Evolutionary conservation across 257 asterid species (phyloP), one percentile per base, ranked within the genome.

Genomic region (Osmanthus fragrans): DNA sequence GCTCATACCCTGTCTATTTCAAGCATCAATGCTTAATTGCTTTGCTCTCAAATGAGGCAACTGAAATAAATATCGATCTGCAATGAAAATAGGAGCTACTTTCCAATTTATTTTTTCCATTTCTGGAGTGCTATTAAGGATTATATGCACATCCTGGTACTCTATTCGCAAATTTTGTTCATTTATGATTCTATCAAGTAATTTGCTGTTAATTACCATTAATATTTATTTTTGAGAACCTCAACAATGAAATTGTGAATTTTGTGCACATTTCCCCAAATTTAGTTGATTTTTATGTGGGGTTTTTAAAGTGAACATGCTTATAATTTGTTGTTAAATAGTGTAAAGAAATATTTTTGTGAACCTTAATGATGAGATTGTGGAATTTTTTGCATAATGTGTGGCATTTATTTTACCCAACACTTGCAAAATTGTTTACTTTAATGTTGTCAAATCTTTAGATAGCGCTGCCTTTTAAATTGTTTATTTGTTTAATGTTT

Each of bases 41-140:
- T 81, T 85, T 82, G 67, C 85, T 87, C 83, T 80, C 71, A 42
- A 68, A 84, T 76, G 81, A 69, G 72, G 42, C 39, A 32, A 27
- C 4, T 2, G 33, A 60, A 21, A 30, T 42, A 77, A 54, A 29
- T 16, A 73, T 71, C 78, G 78, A 81, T 70, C 81, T 73, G 75
- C 33, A 29, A 73, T 77, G 21, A n/a, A 49, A 65, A 70, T 67
- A 3, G 32, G 72, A 77, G 81, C 76, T 77, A 64, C 72, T 33
- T 51, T n/a, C n/a, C 72, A 25, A 9, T 23, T 21, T 21, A 1
- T 32, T 10, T 47, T 47, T 1, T 21, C 21, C 6, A 19, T 21
- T 21, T 8, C 5, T 3, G 34, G 4, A 3, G 19, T 9, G 68
- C 18, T 63, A 25, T 21, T 11, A 23, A 63, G 68, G 32, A 23